Evolutionary conservation across 2,329 filamentous ascomycete species (phyloP).

Genomic region (Alternaria brassicae): DNA sequence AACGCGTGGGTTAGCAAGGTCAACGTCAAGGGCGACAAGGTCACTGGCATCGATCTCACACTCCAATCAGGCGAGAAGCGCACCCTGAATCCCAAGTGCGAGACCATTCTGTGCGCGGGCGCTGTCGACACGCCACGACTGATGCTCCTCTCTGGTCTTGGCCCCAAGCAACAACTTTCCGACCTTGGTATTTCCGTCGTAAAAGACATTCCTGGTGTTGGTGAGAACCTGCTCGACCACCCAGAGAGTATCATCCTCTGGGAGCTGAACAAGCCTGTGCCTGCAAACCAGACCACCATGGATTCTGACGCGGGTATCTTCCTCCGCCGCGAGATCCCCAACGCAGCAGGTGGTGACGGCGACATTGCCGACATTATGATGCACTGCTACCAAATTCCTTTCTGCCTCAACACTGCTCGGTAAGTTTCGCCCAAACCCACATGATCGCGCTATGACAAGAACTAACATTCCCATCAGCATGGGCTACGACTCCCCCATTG

Average conservation of each 20-base stretch:
- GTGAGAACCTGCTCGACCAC: conserved; percentile 70
- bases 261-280: conserved; percentile 82
- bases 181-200: conserved; percentile 61
- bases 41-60: conserved; percentile 75
- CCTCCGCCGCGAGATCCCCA: conserved; percentile 75
- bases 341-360: conserved; percentile 73
- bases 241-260: conserved; percentile 73
- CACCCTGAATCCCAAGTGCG: conserved; percentile 67
- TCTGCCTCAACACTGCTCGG: conserved; percentile 83
- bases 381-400: conserved; percentile 96
- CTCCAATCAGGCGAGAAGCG: conserved; percentile 66
- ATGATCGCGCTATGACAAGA: neutral
- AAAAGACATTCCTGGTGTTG: conserved; percentile 67
- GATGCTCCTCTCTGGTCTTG: conserved; percentile 61
- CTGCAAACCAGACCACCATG: conserved; percentile 84
- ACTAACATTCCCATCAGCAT: conserved; percentile 54
- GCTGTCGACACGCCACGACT: conserved; percentile 81
- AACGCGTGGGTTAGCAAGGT: conserved; percentile 87
- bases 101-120: conserved; percentile 81
- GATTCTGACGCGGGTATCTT: conserved; percentile 90
- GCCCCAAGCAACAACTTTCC: conserved; percentile 57
- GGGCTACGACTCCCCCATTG: conserved; percentile 73
- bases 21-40: conserved; percentile 72
- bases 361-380: conserved; percentile 89
- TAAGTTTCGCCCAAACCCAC: conserved; percentile 24